Conservation (phyloP, 441 rosid species). For the Theobroma grandiflorum region DNA sequence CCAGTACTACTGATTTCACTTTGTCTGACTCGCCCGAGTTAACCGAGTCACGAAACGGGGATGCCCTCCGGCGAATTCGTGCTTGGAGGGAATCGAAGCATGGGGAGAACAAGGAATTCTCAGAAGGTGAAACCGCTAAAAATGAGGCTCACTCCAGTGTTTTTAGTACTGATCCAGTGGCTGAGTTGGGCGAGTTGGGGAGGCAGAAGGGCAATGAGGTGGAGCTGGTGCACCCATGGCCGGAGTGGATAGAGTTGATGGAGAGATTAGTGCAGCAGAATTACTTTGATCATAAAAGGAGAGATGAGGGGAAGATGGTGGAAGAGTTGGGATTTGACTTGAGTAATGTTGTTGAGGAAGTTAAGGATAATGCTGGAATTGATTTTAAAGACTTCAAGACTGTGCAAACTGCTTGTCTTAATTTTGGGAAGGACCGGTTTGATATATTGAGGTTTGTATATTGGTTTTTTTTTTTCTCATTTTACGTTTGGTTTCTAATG, state of each 20-base stretch:
- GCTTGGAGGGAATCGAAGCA: constrained; percentile 24
- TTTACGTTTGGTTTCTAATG: neutral
- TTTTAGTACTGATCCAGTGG: neutral
- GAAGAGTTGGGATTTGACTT: constrained; percentile 63
- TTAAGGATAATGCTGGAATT: constrained; percentile 45
- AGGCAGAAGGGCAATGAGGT: constrained; percentile 44
- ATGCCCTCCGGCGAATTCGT: constrained; percentile 21
- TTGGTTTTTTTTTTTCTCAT: neutral
- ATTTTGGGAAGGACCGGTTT: constrained; percentile 94
- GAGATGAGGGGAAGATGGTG: constrained; percentile 70
- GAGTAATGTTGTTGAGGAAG: constrained; percentile 32
- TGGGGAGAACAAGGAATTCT: constrained; percentile 16
- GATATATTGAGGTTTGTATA: constrained; percentile 87
- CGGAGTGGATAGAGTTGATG: constrained; percentile 97
- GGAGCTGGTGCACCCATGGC: constrained; percentile 93
- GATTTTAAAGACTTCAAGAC: constrained; percentile 75
- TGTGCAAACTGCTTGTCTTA: constrained; percentile 80
- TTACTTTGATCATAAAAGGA: constrained; percentile 87
- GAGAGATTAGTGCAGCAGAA: constrained; percentile 83
- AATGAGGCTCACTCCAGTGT: neutral
- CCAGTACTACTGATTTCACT: neutral
- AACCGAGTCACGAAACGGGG: neutral
- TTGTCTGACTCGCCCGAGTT: neutral
- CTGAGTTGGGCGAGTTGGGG: constrained; percentile 27
- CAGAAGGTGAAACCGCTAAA: constrained; percentile 15